phyloP scores from a whole-genome alignment of 2,329 filamentous ascomycete species.

The Alternaria arbusti region DNA sequence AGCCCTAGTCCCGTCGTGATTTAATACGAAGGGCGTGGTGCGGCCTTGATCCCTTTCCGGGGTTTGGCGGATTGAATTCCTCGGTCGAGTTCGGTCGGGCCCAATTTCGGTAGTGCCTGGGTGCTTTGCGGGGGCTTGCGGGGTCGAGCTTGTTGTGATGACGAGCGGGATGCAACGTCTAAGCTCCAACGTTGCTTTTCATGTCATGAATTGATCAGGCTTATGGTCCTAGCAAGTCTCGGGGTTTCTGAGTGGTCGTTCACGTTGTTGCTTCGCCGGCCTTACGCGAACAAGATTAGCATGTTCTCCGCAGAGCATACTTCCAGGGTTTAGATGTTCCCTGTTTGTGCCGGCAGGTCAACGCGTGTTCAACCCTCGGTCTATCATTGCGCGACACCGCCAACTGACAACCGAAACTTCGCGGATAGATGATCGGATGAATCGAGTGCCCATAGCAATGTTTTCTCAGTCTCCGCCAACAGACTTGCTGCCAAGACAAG shows the following conservation, averaged over 20 bases:
- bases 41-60: not conserved
- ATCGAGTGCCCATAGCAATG: not conserved
- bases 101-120: not conserved
- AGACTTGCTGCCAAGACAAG: not conserved
- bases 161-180: not conserved
- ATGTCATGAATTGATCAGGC: not conserved
- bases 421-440: not conserved
- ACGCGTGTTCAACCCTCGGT: not conserved
- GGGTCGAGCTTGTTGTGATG: not conserved
- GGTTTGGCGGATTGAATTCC: not conserved
- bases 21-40: not conserved
- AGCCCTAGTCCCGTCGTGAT: not conserved
- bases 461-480: not conserved
- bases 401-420: not conserved
- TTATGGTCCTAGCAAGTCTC: not conserved
- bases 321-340: not conserved
- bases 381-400: not conserved
- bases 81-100: constrained; percentile 2
- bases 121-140: constrained; percentile 1
- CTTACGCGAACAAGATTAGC: not conserved
- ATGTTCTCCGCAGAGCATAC: not conserved
- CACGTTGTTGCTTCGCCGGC: not conserved
- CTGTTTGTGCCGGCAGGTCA: not conserved
- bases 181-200: not conserved
- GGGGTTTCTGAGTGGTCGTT: not conserved